Base-by-base conservation (phyloP, 1,139 yeast species). In the Hansenula sp. region DNA sequence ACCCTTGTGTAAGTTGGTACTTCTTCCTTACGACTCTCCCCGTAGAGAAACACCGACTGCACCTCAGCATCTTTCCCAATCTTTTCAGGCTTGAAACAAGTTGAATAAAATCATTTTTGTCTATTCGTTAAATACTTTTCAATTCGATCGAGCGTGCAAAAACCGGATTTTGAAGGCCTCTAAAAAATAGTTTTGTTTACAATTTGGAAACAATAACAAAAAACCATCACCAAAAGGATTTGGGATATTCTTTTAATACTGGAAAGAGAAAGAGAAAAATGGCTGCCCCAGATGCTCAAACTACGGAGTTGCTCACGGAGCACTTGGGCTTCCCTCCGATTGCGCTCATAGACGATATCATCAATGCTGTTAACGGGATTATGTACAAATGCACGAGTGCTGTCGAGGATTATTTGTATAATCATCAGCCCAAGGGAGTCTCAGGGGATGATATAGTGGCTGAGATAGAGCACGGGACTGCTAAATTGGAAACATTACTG, bases 251-350 rank as follows among this genome's bases (percentile, higher is more conserved):
- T n/a, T n/a, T 21, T 21, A 9, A 9, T 21, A 21, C 24, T 9
- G 9, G 9, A 7, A n/a, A 27, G 29, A 18, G 9, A 29, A 21
- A 21, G 6, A 21, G 2, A 6, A 37, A 12, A 12, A 65, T 65
- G 69, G 52, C 67, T 4, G 62, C 65, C 2, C 71, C 73, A 8
- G 75, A 69, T 39, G 60, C 64, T 52, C 62, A 70, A 35, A 66
- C 77, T 21, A 75, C 81, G 18, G 74, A 81, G 34, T 62, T 85
- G 28, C 67, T 90, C 41, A 86, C 96, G 0, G 97, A 89, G 59
- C 96, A 88, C 57, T 66, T 90, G 36, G 96, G 88, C 26, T 87
- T 77, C 56, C 87, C 95, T 9, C 96, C 97, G 0, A 73, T 89
- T n/a, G 79, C 92, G 1, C 66, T 89, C 21, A 75, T 90, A 8